phyloP scores from a whole-genome alignment of 805 yeast genomes.

The Suhomyces canberraensis region DNA sequence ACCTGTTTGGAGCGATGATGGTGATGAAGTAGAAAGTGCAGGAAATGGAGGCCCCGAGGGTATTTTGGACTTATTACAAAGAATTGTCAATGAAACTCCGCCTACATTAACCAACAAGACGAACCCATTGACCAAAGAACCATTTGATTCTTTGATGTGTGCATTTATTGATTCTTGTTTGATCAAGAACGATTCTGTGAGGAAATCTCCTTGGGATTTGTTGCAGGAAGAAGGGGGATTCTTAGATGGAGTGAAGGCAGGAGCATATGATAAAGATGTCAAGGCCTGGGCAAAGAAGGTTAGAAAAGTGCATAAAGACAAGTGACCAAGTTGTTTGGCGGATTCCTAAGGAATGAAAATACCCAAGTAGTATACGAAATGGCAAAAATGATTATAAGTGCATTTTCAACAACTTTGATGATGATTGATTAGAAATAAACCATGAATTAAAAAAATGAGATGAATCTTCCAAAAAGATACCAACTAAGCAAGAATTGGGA shows the following conservation, averaged over 20 bases:
- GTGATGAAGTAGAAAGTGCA: conserved; percentile 24
- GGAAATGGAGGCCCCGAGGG: conserved; percentile 60
- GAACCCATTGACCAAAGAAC: conserved; percentile 23
- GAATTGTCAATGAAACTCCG: conserved; percentile 91
- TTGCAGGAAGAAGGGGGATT: conserved; percentile 35
- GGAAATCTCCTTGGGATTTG: conserved; percentile 75
- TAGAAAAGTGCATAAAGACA: conserved; percentile 31
- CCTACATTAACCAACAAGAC: conserved; percentile 53
- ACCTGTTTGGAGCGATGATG: conserved; percentile 69
- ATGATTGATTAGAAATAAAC: too few relatives aligned
- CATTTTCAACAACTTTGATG: too few relatives aligned
- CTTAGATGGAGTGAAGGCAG: conserved; percentile 28
- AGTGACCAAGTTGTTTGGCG: too few relatives aligned
- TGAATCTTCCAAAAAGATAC: too few relatives aligned
- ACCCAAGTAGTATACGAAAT: too few relatives aligned
- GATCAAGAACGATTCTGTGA: conserved; percentile 58
- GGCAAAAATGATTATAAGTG: too few relatives aligned
- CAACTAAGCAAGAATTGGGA: too few relatives aligned
- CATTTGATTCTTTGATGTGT: conserved; percentile 50
- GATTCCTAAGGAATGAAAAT: too few relatives aligned
- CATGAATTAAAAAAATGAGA: too few relatives aligned
- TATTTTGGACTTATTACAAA: conserved; percentile 82
- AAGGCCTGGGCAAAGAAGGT: conserved; percentile 41
- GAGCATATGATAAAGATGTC: conserved; percentile 34
- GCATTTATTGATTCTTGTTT: conserved; percentile 73